Conservation (phyloP, 225 moss, liverwort and hornwort genomes). For the Physcomitrium patens region DNA sequence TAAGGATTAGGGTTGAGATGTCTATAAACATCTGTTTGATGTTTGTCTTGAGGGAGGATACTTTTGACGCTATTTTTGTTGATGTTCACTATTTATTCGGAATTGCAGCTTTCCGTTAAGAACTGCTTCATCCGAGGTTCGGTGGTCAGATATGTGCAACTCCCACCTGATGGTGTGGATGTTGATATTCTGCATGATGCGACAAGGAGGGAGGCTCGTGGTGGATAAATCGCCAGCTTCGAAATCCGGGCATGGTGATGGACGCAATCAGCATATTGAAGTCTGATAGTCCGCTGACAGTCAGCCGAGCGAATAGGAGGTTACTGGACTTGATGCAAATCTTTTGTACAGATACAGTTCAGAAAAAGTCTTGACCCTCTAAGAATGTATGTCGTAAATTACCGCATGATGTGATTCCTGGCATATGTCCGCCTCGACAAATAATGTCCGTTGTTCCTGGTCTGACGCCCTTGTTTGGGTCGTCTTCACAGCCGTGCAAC, state of each 20-base stretch:
- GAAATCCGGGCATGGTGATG: constrained; percentile 5
- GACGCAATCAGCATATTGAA: constrained; percentile 17
- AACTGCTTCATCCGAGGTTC: constrained; percentile 98
- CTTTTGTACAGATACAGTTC: constrained; percentile 46
- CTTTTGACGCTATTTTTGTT: not conserved
- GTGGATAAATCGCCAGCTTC: constrained; percentile 39
- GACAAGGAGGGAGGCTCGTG: constrained; percentile 96
- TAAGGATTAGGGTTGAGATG: constrained; percentile 2
- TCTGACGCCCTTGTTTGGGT: not conserved
- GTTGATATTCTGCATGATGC: constrained; percentile 99
- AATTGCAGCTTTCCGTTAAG: constrained; percentile 90
- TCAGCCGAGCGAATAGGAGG: constrained; percentile 23
- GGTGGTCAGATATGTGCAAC: constrained; percentile 98
- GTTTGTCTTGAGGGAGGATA: not conserved
- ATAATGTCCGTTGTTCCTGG: not conserved
- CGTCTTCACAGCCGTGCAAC: not conserved
- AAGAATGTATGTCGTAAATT: constrained; percentile 22
- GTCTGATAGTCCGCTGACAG: constrained; percentile 25
- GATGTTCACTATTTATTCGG: constrained; percentile 1
- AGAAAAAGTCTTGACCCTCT: constrained; percentile 32
- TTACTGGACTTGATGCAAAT: constrained; percentile 26
- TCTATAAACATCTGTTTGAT: not conserved
- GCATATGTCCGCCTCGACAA: not conserved
- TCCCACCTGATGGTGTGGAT: constrained; percentile 95
- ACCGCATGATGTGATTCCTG: constrained; percentile 26